A percentile compares a stretch with the other conserved stretches of the same genome.
Conservation (phyloP, 202 grass and related monocot species). For the Musa balbisiana region DNA sequence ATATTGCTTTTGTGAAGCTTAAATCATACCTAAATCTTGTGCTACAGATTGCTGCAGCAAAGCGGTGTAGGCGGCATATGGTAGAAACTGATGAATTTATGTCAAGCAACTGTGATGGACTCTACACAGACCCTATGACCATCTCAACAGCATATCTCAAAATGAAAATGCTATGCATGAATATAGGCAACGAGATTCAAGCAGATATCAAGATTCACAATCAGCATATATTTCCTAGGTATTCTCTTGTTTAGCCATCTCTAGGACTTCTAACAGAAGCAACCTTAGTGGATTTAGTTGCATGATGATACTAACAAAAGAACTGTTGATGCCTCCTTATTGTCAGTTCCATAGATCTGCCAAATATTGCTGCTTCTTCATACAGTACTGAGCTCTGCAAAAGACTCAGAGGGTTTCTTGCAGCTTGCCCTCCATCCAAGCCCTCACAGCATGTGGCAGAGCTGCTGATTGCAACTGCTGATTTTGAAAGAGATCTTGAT, state of each 20-base stretch:
- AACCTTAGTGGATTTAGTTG: too few species aligned
- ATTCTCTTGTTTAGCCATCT: not conserved
- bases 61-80: conserved; percentile 92
- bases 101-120: conserved; percentile 65
- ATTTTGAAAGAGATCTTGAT: conserved; percentile 88
- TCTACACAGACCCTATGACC: conserved; percentile 64
- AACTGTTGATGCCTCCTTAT: not conserved
- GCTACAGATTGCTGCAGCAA: conserved; percentile 67
- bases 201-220: conserved; percentile 94
- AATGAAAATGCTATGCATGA: conserved; percentile 85
- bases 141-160: conserved; percentile 83
- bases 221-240: conserved; percentile 95
- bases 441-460: conserved; percentile 75
- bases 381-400: conserved; percentile 86
- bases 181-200: conserved; percentile 82
- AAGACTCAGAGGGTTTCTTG: conserved; percentile 70
- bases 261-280: too few species aligned
- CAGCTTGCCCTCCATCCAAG: conserved; percentile 75
- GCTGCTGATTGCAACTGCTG: conserved; percentile 62
- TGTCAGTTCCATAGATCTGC: conserved; percentile 85
- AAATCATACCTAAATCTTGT: conserved; percentile 19
- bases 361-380: conserved; percentile 78
- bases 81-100: conserved; percentile 92
- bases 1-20: conserved; percentile 12
- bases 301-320: not conserved